A percentile compares a stretch with the other conserved stretches of the same genome.
Conservation (phyloP, 2,329 filamentous ascomycete species). For the Colletotrichum simmondsii region DNA sequence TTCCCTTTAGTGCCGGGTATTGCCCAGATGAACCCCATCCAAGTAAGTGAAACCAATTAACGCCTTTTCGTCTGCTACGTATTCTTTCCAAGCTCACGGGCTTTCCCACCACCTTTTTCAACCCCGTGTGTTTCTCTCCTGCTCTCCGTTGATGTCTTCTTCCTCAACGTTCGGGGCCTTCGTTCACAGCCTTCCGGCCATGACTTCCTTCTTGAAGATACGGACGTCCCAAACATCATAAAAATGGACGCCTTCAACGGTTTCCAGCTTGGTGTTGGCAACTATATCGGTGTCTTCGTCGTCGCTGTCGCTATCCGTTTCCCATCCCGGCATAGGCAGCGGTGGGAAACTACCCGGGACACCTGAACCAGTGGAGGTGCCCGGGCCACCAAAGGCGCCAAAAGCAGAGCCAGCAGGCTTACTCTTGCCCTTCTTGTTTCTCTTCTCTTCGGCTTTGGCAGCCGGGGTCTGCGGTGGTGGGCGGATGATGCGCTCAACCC, state of each 20-base stretch:
- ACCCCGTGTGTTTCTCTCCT: not conserved
- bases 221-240: constrained; percentile 59
- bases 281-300: constrained; percentile 40
- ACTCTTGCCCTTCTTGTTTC: constrained; percentile 37
- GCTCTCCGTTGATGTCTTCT: not conserved
- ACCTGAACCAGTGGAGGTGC: constrained; percentile 18
- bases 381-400: constrained; percentile 21
- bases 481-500: constrained; percentile 60
- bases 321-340: constrained; percentile 40
- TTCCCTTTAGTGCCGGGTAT: constrained; percentile 6
- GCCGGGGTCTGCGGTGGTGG: constrained; percentile 44
- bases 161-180: constrained; percentile 43
- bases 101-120: not conserved
- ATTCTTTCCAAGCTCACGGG: not conserved
- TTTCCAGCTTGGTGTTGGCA: constrained; percentile 47
- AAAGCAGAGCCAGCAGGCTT: constrained; percentile 19
- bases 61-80: not conserved
- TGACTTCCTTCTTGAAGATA: constrained; percentile 70
- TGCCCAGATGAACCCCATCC: constrained; percentile 6
- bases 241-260: constrained; percentile 52
- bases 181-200: constrained; percentile 53
- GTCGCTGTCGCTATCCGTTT: constrained; percentile 47
- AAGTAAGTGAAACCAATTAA: not conserved
- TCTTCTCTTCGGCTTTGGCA: constrained; percentile 41
- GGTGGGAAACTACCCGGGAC: constrained; percentile 39